Base-by-base conservation (phyloP, 176 grass and related monocot species). In the Neostapfia colusana region DNA sequence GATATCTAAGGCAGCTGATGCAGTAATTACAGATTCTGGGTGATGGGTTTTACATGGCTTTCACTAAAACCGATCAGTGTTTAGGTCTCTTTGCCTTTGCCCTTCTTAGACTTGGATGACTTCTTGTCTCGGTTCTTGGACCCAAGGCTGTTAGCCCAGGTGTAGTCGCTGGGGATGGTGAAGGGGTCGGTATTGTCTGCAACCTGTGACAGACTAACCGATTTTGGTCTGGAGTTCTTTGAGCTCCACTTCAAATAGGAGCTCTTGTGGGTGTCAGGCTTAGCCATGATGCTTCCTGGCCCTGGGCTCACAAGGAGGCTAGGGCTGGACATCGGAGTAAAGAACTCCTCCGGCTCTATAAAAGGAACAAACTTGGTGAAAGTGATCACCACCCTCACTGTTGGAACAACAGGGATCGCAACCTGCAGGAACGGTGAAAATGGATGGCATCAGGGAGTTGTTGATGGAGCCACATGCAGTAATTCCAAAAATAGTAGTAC, bases 291-390 rank as follows among this genome's bases (percentile, higher is more conserved):
- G 46, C 63, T 84, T 54, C 86, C 86, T 12, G 81, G 86, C 31
- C 86, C 86, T 1, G 86, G 81, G 70, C 90, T 87, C 71, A 46
- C 84, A 72, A 99, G 81, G 26, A 99, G 75, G 64, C 95, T 95
- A 44, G 95, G 95, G 70, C 95, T 99, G 14, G 95, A 99, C 76
- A 95, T 90, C 25, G 95, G 95, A 0, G 95, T 95, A 87, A 99
- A 99, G 79, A 99, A 99, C 68, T 92, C 89, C 79, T 99, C 95
- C 3, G 91, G 91, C 62, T 94, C 91, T 0, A 76, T n/a, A 5
- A 99, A 85, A 85, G 89, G 85, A 20, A 90, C 85, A 20, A 90
- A 99, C 79, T 99, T 99, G 61, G 85, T 88, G 71, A 99, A 99
- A 11, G 95, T 99, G 70, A 99, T 70, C 1, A 99, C 91, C 24